These are phyloP conservation scores for Allomyces macrogynus DNA, from an alignment of 192 early-diverging fungal species.

Conservation along the genomic window DNA sequence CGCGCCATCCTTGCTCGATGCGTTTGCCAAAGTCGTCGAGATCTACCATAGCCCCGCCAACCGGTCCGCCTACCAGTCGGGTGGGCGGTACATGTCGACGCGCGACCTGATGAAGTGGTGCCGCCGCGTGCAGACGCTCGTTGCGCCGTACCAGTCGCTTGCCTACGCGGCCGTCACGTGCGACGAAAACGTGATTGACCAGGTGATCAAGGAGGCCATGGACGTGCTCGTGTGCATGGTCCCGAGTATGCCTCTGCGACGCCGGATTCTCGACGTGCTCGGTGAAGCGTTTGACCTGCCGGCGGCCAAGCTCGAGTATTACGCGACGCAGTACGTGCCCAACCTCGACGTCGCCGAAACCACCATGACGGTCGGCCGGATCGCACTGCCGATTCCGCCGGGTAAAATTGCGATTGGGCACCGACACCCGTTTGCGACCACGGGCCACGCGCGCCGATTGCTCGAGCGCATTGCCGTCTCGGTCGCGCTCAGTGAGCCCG, in stretches of 20 bases:
- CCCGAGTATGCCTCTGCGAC: slow-evolving; percentile 39
- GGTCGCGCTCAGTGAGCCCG: slow-evolving; percentile 59
- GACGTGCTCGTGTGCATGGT: slow-evolving; percentile 78
- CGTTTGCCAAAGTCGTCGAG: slow-evolving; percentile 30
- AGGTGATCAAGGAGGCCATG: slow-evolving; percentile 57
- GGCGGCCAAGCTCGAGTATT: slow-evolving; percentile 42
- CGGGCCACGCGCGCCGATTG: slow-evolving; percentile 52
- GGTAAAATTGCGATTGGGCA: background rate
- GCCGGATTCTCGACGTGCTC: slow-evolving; percentile 33
- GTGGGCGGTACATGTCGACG: slow-evolving; percentile 41
- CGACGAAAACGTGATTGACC: slow-evolving; percentile 11
- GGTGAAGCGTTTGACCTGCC: slow-evolving; percentile 53
- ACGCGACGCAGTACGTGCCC: slow-evolving; percentile 47
- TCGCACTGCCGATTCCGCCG: slow-evolving; percentile 16
- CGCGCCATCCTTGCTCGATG: background rate
- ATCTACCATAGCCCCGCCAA: slow-evolving; percentile 27
- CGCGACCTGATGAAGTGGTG: slow-evolving; percentile 90
- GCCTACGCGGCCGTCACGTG: slow-evolving; percentile 9
- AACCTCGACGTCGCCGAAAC: slow-evolving; percentile 17
- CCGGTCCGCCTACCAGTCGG: slow-evolving; percentile 17
- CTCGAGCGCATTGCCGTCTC: slow-evolving; percentile 72
- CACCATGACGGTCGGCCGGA: slow-evolving; percentile 29
- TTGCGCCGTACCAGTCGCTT: slow-evolving; percentile 5
- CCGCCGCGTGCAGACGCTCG: slow-evolving; percentile 34
- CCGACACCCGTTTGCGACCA: slow-evolving; percentile 60